Base-by-base conservation (phyloP, 2,329 filamentous ascomycete species). In the Monosporascus sp. region DNA sequence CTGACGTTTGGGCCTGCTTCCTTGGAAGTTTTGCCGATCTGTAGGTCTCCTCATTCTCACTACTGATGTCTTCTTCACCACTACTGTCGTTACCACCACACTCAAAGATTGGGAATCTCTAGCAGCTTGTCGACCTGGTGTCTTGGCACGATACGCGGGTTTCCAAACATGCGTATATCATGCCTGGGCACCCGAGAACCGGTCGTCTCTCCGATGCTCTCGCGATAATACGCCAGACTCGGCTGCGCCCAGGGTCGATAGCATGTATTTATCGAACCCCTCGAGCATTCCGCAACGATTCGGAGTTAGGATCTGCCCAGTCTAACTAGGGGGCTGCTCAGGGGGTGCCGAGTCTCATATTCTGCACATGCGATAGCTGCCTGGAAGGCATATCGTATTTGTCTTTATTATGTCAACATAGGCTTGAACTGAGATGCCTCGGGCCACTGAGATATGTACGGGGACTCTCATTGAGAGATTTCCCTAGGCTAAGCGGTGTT, bases 251-350 rank as follows among this genome's bases (percentile, higher is more conserved):
- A 50, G 8, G 17, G 38, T 57, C 4, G 47, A 50, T 17, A 49
- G 18, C n/a, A 58, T 11, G 37, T 55, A 58, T 41, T 7, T 47
- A 37, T 58, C 51, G 25, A 57, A 55, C 57, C 49, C 35, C 41
- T 54, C 22, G 54, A 58, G 38, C 56, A 53, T 6, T 59, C 57
- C 17, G 57, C 53, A 18, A 59, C 49, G 25, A 52, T 35, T 0
- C 22, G 35, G 37, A 55, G 52, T 31, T 59, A 55, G 6, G 47
- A 27, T 15, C 50, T 39, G 5, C 56, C 56, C 17, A 58, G 49
- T 7, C 37, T 47, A 9, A 52, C 47, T 5, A 43, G 43, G 11
- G 27, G 37, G 9, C 24, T 25, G 14, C 52, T 46, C 45, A 20
- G 38, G 11, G 17, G 24, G 25, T 55, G 41, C 8, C 51, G 52